Conservation (phyloP, 2,329 filamentous ascomycete species). For the Botrytis galanthina region DNA sequence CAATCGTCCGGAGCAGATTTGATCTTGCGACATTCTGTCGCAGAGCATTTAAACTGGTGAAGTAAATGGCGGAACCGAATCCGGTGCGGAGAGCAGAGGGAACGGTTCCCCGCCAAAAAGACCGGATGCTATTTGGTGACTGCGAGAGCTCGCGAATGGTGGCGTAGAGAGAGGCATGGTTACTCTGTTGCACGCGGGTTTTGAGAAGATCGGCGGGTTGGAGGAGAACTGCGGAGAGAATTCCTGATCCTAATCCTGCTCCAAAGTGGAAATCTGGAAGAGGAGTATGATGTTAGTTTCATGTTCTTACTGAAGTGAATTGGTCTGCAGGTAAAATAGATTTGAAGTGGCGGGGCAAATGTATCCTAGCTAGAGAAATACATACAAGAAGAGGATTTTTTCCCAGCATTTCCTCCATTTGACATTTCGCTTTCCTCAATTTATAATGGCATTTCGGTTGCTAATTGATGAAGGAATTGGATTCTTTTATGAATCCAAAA, state of each 20-base stretch:
- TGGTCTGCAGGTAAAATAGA: not conserved
- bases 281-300: not conserved
- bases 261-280: conserved; percentile 75
- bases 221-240: conserved; percentile 83
- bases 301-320: not conserved
- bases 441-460: conserved; percentile 31
- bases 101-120: conserved; percentile 88
- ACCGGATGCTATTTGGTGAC: conserved; percentile 60
- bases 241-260: conserved; percentile 82
- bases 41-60: conserved; percentile 80
- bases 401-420: conserved; percentile 48
- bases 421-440: conserved; percentile 43
- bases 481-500: conserved; percentile 1
- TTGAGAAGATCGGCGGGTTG: conserved; percentile 96
- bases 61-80: conserved; percentile 90
- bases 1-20: conserved; percentile 40
- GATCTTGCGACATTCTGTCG: conserved; percentile 63
- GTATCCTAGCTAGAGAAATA: not conserved
- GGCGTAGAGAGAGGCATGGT: conserved; percentile 63
- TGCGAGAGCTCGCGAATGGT: conserved; percentile 69
- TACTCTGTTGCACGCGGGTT: conserved; percentile 89
- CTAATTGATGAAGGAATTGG: not conserved
- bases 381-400: conserved; percentile 51
- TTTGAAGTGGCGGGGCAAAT: not conserved
- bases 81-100: conserved; percentile 93